Base-by-base conservation (phyloP, 176 grass and related monocot species). In the Alloteropsis semialata region DNA sequence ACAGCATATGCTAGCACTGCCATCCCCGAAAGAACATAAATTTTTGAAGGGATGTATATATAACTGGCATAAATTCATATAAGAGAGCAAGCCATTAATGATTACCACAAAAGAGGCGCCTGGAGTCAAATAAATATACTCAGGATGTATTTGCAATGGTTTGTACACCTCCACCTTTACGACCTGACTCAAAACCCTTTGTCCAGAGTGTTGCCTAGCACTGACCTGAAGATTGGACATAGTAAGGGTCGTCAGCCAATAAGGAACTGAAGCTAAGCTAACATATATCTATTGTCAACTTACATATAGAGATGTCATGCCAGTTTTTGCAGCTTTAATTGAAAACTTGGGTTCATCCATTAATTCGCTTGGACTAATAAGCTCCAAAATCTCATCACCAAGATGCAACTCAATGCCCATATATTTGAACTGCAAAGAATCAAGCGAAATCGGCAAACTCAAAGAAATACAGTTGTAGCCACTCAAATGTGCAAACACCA, bases 61-160 rank as follows among this genome's bases (percentile, higher is more conserved):
- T 21, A 70, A 51, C 61, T 69, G 46, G 32, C 54, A 85, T 18
- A 62, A 45, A n/a, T 72, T 34, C 27, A 32, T 76, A 53, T 57
- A 75, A 64, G 21, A 45, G 18, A 37, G 3, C 1, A 72, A 86
- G 18, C 16, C 83, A 83, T n/a, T 67, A 87, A 79, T 75, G 76
- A 85, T 91, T 88, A 98, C 96, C 96, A 90, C 71, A 93, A 89
- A 95, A 80, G 96, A 93, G 76, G 89, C 92, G 79, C 92, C 96
- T 57, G 96, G 96, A 36, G 92, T 89, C 64, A 98, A 92, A 74
- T 93, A 98, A 65, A 98, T 87, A 83, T 98, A 98, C 73, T 90
- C 87, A 46, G 96, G 96, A 90, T 95, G 84, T 69, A 98, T 71
- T 83, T 65, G 88, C 79, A 98, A 66, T 87, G 83, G 91, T 81